Evolutionary conservation across 2,329 filamentous ascomycete genomes (phyloP).

Genomic region (Scedosporium boydii): DNA sequence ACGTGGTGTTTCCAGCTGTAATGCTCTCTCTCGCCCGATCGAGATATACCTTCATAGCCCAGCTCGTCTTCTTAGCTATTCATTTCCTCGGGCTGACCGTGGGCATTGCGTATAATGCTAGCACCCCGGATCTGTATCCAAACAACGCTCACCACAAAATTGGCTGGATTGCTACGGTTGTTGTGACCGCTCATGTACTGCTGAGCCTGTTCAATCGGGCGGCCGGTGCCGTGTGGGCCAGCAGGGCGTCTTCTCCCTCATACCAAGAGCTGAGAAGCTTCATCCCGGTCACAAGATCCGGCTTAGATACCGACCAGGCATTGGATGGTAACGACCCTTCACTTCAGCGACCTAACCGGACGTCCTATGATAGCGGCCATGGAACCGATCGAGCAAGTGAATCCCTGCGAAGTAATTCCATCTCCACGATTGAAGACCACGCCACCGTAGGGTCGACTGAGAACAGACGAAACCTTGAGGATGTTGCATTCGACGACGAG

Average conservation of each 20-base stretch:
- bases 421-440: slow-evolving; percentile 48
- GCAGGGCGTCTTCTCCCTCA: background rate
- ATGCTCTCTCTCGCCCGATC: slow-evolving; percentile 81
- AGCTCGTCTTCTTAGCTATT: slow-evolving; percentile 55
- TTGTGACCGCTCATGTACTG: slow-evolving; percentile 60
- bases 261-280: slow-evolving; percentile 31
- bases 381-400: slow-evolving; percentile 62
- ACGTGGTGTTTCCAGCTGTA: slow-evolving; percentile 44
- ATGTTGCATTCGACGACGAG: slow-evolving; percentile 21
- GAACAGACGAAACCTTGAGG: slow-evolving; percentile 32
- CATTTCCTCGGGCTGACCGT: slow-evolving; percentile 58
- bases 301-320: slow-evolving; percentile 41
- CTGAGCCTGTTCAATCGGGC: slow-evolving; percentile 58
- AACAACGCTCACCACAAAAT: slow-evolving; percentile 83
- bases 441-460: slow-evolving; percentile 25
- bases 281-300: slow-evolving; percentile 50
- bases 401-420: slow-evolving; percentile 55
- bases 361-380: slow-evolving; percentile 64
- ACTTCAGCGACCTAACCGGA: slow-evolving; percentile 29
- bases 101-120: slow-evolving; percentile 64
- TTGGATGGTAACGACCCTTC: slow-evolving; percentile 14
- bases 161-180: slow-evolving; percentile 73
- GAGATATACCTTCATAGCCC: slow-evolving; percentile 57
- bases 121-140: slow-evolving; percentile 77
- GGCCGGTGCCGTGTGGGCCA: slow-evolving; percentile 23